Evolutionary conservation across 2,329 filamentous ascomycete genomes (phyloP).

Genomic region (Bimuria novae-zelandiae): DNA sequence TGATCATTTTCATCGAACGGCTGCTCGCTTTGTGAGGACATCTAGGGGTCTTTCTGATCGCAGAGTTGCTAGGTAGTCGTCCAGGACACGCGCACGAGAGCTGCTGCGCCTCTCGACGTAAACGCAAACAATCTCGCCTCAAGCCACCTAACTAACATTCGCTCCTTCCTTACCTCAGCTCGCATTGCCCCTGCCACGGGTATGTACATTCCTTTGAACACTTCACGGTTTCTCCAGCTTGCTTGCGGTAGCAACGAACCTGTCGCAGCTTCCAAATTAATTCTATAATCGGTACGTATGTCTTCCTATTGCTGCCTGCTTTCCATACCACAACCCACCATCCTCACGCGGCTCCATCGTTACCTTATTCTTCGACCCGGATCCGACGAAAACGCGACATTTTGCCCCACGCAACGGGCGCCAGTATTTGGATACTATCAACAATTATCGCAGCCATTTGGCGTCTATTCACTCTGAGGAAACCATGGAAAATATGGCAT

Average conservation of each 20-base stretch:
- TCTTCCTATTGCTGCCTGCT: constrained; percentile 6
- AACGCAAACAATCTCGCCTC: constrained; percentile 10
- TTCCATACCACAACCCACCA: constrained; percentile 4
- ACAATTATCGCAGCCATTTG: too few species aligned
- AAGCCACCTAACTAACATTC: constrained; percentile 1
- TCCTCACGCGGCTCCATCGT: neutral
- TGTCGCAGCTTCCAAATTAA: constrained; percentile 13
- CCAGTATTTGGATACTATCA: too few species aligned
- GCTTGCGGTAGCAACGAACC: neutral
- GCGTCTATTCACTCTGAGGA: neutral
- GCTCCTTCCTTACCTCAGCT: constrained; percentile 10
- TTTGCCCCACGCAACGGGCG: neutral
- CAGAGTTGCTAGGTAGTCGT: neutral
- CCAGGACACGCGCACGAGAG: constrained; percentile 17
- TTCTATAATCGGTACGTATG: constrained; percentile 30
- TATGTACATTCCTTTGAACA: constrained; percentile 7
- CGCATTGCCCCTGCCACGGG: constrained; percentile 7
- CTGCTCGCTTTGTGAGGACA: constrained; percentile 18
- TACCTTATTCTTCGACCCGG: neutral
- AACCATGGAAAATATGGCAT: neutral
- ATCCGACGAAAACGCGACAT: neutral
- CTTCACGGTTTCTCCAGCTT: neutral
- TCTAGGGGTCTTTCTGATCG: constrained; percentile 16
- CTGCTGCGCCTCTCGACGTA: constrained; percentile 25
- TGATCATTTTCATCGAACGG: constrained; percentile 31